Percentiles rank a stretch among this genome's conserved stretches.
Conservation (phyloP, 345 rosid genomes). For the Sonneratia caseolaris region DNA sequence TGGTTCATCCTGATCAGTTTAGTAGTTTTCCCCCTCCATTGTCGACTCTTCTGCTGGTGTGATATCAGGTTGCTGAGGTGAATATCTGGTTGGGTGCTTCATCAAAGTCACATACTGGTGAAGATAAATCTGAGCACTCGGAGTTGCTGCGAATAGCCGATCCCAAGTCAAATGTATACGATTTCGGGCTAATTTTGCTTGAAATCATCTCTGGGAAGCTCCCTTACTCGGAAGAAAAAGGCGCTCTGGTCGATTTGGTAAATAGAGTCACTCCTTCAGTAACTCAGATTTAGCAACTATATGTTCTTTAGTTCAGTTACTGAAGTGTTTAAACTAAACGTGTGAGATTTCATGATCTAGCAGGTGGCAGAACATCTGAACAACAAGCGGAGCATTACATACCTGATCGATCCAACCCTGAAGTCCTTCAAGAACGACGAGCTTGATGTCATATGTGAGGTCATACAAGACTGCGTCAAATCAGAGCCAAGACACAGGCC, state of each 20-base stretch:
- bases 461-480: slow-evolving; percentile 46
- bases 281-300: neutral
- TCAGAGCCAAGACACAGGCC: slow-evolving; percentile 52
- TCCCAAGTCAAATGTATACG: too few relatives aligned
- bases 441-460: slow-evolving; percentile 53
- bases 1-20: too few relatives aligned
- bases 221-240: slow-evolving; percentile 53
- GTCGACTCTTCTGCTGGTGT: too few relatives aligned
- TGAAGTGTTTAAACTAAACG: neutral
- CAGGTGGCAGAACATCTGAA: slow-evolving; percentile 65
- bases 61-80: too few relatives aligned
- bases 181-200: too few relatives aligned
- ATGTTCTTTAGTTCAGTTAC: neutral
- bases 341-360: neutral
- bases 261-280: slow-evolving; percentile 1
- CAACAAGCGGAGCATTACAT: slow-evolving; percentile 28
- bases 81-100: too few relatives aligned
- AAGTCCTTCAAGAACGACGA: slow-evolving; percentile 59
- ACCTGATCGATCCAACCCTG: slow-evolving; percentile 59
- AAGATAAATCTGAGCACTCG: too few relatives aligned
- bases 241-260: slow-evolving; percentile 70
- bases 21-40: too few relatives aligned
- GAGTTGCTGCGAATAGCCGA: too few relatives aligned
- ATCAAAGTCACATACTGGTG: too few relatives aligned
- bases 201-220: slow-evolving; percentile 48